A percentile compares a stretch with the other conserved stretches of the same genome.
Evolutionary conservation across 345 rosid species (phyloP).

Genomic region (Hirschfeldia incana): DNA sequence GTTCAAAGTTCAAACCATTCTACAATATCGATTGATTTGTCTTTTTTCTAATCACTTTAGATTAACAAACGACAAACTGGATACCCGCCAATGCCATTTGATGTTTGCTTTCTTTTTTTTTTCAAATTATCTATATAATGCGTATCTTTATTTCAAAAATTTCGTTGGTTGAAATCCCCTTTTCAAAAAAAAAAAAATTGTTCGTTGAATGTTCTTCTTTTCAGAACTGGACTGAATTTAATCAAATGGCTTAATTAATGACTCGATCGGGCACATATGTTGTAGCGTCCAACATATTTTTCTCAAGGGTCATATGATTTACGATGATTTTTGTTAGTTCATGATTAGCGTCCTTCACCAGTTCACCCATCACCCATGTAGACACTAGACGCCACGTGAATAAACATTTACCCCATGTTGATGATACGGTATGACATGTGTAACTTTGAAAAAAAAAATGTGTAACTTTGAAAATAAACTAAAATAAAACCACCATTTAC

Average conservation of each 20-base stretch:
- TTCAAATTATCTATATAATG: not conserved
- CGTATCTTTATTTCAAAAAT: not conserved
- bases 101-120: not conserved
- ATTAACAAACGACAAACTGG: not conserved
- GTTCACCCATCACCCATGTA: not conserved
- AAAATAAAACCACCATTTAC: not conserved
- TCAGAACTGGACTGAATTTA: not conserved
- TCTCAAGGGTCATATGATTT: not conserved
- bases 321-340: not conserved
- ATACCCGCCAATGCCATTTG: not conserved
- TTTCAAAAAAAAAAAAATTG: no score
- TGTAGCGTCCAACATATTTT: not conserved
- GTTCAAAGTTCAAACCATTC: not conserved
- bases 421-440: not conserved
- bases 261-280: not conserved
- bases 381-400: conserved; percentile 6
- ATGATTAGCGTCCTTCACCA: not conserved
- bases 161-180: not conserved
- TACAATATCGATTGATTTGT: not conserved
- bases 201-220: not conserved
- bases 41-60: not conserved
- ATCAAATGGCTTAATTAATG: not conserved
- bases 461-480: not conserved
- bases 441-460: not conserved
- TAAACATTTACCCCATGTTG: not conserved